A percentile compares a stretch with the other conserved stretches of the same genome.
Evolutionary conservation across 2,329 filamentous ascomycete genomes (phyloP).

Genomic region (Onygena corvina): DNA sequence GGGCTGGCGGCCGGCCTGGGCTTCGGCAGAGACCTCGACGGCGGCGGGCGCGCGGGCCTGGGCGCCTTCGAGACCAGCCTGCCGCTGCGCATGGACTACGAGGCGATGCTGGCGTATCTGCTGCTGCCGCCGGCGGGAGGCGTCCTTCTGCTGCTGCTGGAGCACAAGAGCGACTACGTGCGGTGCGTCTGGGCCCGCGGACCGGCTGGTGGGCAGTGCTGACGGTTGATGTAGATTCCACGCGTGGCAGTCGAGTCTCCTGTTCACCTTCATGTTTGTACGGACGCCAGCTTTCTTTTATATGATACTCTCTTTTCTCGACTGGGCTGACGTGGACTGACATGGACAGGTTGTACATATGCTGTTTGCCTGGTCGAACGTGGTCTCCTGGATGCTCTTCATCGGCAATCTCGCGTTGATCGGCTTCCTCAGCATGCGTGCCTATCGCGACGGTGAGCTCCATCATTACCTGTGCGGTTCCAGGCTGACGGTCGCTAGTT

Average conservation of each 20-base stretch:
- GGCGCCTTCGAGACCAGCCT: constrained; percentile 76
- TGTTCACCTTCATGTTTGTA: constrained; percentile 60
- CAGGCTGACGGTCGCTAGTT: constrained; percentile 32
- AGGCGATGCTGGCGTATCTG: constrained; percentile 82
- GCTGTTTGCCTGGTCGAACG: constrained; percentile 69
- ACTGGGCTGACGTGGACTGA: too few species aligned
- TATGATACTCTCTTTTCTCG: too few species aligned
- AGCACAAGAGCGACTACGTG: constrained; percentile 95
- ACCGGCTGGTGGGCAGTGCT: neutral
- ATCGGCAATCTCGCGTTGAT: constrained; percentile 64
- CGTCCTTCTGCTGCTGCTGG: constrained; percentile 69
- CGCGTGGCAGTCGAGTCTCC: constrained; percentile 81
- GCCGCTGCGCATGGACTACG: constrained; percentile 73
- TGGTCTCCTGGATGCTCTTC: constrained; percentile 75
- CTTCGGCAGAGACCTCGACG: constrained; percentile 31
- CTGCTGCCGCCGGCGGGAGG: constrained; percentile 73
- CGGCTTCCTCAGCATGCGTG: constrained; percentile 60
- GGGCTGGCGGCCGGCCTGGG: constrained; percentile 14
- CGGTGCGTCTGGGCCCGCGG: constrained; percentile 43
- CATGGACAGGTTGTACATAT: constrained; percentile 76
- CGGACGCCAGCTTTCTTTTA: too few species aligned
- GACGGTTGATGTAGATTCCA: constrained; percentile 55
- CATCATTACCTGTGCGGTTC: constrained; percentile 24
- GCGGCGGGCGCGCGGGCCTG: constrained; percentile 54
- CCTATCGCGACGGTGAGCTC: constrained; percentile 66